phyloP scores from a whole-genome alignment of 1,284 basidiomycete species.

The Ceratobasidium papillatum region DNA sequence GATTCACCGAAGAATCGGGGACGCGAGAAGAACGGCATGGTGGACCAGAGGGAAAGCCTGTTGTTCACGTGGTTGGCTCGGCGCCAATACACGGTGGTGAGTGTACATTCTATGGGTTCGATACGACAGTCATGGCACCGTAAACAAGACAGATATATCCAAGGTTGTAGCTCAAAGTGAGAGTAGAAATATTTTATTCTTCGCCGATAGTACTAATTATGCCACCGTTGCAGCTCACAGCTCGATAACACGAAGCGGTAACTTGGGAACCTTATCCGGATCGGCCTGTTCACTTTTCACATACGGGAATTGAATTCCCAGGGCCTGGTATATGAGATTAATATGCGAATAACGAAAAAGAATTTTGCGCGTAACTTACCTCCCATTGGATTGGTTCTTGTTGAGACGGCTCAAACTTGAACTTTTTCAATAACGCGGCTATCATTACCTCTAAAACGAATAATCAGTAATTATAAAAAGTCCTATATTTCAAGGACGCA shows the following conservation, averaged over 20 bases:
- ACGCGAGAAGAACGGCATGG: too few relatives aligned
- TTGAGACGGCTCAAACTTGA: slow-evolving; percentile 32
- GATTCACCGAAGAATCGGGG: too few relatives aligned
- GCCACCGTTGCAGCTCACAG: background rate
- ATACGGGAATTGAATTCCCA: slow-evolving; percentile 16
- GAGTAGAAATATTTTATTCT: too few relatives aligned
- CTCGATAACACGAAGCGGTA: background rate
- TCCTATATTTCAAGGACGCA: background rate
- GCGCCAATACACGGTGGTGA: too few relatives aligned
- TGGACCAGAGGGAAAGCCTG: too few relatives aligned
- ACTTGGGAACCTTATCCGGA: background rate
- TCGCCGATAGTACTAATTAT: too few relatives aligned
- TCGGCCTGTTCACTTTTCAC: background rate
- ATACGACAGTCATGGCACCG: too few relatives aligned
- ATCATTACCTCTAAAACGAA: slow-evolving; percentile 11
- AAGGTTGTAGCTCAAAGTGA: too few relatives aligned
- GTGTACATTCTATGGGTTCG: too few relatives aligned
- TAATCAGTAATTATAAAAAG: background rate
- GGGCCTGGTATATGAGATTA: background rate
- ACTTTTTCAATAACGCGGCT: background rate
- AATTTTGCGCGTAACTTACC: background rate
- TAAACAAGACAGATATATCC: too few relatives aligned
- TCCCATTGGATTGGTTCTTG: slow-evolving; percentile 11
- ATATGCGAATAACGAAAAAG: background rate
- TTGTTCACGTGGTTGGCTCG: too few relatives aligned